These are phyloP conservation scores for Calonectria leucothoes DNA, from an alignment of 2,329 filamentous ascomycete genomes.

Conservation along the genomic window DNA sequence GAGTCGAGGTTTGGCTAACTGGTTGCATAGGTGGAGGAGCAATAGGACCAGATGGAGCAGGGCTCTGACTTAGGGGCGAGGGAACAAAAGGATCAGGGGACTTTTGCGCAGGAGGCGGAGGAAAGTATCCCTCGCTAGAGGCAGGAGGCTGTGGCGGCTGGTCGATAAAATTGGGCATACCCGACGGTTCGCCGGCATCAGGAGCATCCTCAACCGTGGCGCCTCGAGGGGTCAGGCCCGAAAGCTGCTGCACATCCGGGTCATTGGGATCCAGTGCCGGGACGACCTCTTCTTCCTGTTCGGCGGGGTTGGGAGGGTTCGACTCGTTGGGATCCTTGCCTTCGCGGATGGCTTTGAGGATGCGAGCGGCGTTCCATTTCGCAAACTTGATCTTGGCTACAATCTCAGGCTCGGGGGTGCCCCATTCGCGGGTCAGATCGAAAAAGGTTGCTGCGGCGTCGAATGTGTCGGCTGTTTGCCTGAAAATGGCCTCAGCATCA, in stretches of 20 bases:
- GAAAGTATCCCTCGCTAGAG: slow-evolving; percentile 49
- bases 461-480: slow-evolving; percentile 94
- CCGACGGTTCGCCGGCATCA: slow-evolving; percentile 53
- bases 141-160: slow-evolving; percentile 38
- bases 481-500: slow-evolving; percentile 47
- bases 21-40: slow-evolving; percentile 28
- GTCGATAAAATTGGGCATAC: slow-evolving; percentile 42
- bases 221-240: slow-evolving; percentile 50
- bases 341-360: slow-evolving; percentile 89
- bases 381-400: slow-evolving; percentile 93
- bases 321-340: slow-evolving; percentile 92
- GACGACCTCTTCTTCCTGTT: slow-evolving; percentile 49
- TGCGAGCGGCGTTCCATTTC: slow-evolving; percentile 94
- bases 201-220: slow-evolving; percentile 66
- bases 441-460: slow-evolving; percentile 93
- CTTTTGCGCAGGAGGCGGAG: slow-evolving; percentile 24
- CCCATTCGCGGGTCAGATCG: slow-evolving; percentile 89
- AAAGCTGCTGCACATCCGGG: slow-evolving; percentile 68
- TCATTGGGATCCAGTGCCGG: slow-evolving; percentile 71
- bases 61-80: slow-evolving; percentile 49
- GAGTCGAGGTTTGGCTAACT: slow-evolving; percentile 1
- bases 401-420: slow-evolving; percentile 77
- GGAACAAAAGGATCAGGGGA: slow-evolving; percentile 46
- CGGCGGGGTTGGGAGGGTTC: slow-evolving; percentile 80
- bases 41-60: slow-evolving; percentile 37